Base-by-base conservation (phyloP, 345 rosid genomes). In the Euphorbia lathyris region DNA sequence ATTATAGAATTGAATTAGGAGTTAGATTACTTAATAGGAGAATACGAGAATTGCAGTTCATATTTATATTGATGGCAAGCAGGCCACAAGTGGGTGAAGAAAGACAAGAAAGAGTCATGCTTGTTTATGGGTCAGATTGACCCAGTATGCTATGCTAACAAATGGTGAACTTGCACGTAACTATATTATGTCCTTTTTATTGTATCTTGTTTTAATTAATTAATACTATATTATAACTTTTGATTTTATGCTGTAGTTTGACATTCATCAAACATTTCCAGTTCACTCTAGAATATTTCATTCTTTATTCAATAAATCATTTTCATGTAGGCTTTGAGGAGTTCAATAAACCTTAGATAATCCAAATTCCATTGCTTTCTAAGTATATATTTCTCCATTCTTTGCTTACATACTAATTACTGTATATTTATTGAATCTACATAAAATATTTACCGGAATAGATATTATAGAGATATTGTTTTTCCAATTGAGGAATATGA, bases 91-190 rank as follows among this genome's bases (percentile, higher is more conserved):
- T 36, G 48, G 14, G n/a, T n/a, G n/a, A n/a, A n/a, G 5, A 7
- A 32, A 20, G 22, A 23, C 48, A 40, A 63, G 20, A 14, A 7
- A 25, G 14, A 6, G 32, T 45, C 19, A 29, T 14, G 19, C 27
- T 32, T 19, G 40, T 60, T 60, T 27, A 47, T 47, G 22, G 57
- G 68, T 65, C 25, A 65, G n/a, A 23, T 63, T 63, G 22, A 10
- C 25, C 1, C 47, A 57, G 25, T 53, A 5, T 17, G 50, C n/a
- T n/a, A n/a, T n/a, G n/a, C 29, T 62, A 62, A 62, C 38, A 8
- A 10, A 17, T 1, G 16, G 16, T 47, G n/a, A n/a, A n/a, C n/a
- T n/a, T n/a, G n/a, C n/a, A n/a, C n/a, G n/a, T 47, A 47, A 47
- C 16, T 2, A 47, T 47, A 14, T 47, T 47, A 47, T 48, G 7